Evolutionary conservation across 2,329 filamentous ascomycete species (phyloP), one percentile per base, ranked within the genome.

Genomic region (Fusarium sp.): DNA sequence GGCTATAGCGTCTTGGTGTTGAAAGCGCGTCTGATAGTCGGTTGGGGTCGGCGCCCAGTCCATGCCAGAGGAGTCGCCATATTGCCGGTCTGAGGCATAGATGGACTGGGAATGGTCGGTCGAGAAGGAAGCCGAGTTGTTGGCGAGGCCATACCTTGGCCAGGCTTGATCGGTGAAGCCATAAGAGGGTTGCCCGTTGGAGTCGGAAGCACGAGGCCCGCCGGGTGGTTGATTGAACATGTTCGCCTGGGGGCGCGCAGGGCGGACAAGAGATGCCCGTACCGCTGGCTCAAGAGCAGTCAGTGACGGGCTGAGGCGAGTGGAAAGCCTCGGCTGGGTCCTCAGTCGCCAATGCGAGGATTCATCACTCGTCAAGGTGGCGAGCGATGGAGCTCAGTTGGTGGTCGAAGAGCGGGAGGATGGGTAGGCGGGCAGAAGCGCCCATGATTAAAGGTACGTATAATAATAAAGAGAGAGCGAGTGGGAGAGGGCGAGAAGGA

Each of bases 221-320:
- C 79, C 79, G 66, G 76, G 73, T 65, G 78, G 69, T 74, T 81
- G 80, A 76, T 84, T 80, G 74, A 83, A 84, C 82, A 84, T 84
- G 79, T 79, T 81, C 80, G 80, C 78, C 71, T 69, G 31, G 52
- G 69, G 73, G 68, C 69, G 76, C 77, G 78, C 79, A 76, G 79
- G 74, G 77, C 79, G 78, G 80, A 77, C 68, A 80, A 79, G 71
- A 72, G 71, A 72, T 64, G 80, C 76, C 78, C 79, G 75, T 79
- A 81, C 80, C 70, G 78, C 76, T 79, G 80, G 80, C 81, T 79
- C 74, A 68, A 73, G 70, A 77, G 71, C 78, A 80, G 77, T 79
- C 81, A 78, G 78, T 81, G 77, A 79, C 78, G 72, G 80, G 81
- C 81, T 82, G 80, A 81, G 79, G 77, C 80, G 79, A 82, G 80